Conservation (phyloP, 176 grass and related monocot genomes). For the Elaeis guineensis region DNA sequence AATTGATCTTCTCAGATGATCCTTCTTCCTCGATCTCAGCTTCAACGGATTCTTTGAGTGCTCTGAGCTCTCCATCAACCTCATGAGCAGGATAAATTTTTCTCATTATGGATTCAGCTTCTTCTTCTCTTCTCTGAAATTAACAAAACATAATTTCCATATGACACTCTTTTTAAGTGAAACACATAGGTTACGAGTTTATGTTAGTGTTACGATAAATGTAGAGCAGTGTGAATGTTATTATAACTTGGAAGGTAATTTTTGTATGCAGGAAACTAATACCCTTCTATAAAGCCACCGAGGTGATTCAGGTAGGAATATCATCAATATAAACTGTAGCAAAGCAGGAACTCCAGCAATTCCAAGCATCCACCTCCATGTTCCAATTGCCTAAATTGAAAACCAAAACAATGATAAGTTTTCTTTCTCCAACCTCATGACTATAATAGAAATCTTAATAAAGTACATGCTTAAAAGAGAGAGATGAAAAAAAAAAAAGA, state of each 20-base stretch:
- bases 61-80: slow-evolving; percentile 44
- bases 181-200: too few relatives aligned
- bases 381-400: slow-evolving; percentile 48
- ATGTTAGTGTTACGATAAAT: too few relatives aligned
- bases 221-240: too few relatives aligned
- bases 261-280: too few relatives aligned
- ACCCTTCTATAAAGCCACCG: slow-evolving; percentile 94
- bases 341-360: slow-evolving; percentile 81
- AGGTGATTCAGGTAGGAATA: slow-evolving; percentile 81
- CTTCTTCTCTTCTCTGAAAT: slow-evolving; percentile 38
- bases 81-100: slow-evolving; percentile 47
- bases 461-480: too few relatives aligned
- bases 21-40: slow-evolving; percentile 33
- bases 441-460: too few relatives aligned
- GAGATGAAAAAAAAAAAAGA: too few relatives aligned
- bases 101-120: slow-evolving; percentile 53
- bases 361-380: slow-evolving; percentile 99
- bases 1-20: slow-evolving; percentile 34
- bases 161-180: too few relatives aligned
- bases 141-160: not conserved
- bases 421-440: not conserved
- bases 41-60: slow-evolving; percentile 67
- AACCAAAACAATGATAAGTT: not conserved
- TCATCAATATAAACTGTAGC: slow-evolving; percentile 77
- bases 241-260: too few relatives aligned